Conservation (phyloP, 208 protist genomes). For the Herpetomonas tarakana region DNA sequence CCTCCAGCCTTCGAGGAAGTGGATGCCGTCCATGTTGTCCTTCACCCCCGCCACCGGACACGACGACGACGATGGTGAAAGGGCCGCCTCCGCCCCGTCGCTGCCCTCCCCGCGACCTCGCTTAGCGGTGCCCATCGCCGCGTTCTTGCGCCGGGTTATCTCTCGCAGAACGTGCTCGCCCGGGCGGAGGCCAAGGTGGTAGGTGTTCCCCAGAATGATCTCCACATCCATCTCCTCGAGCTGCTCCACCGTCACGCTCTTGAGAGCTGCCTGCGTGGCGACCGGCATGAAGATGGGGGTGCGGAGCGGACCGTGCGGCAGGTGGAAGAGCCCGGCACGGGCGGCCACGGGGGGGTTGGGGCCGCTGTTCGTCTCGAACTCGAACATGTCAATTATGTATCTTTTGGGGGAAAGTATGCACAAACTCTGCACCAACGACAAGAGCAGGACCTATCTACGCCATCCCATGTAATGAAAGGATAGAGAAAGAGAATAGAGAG, state of each 20-base stretch:
- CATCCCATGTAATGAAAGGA: too few species aligned
- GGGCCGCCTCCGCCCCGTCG: not conserved
- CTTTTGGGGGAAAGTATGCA: not conserved
- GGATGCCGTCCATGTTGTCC: slow-evolving; percentile 95
- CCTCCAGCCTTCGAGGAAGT: slow-evolving; percentile 96
- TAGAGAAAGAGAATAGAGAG: too few species aligned
- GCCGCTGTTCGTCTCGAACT: slow-evolving; percentile 62
- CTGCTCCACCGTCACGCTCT: slow-evolving; percentile 94
- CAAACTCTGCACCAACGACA: not conserved
- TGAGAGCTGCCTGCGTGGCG: slow-evolving; percentile 97
- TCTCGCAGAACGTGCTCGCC: slow-evolving; percentile 85
- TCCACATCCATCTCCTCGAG: slow-evolving; percentile 92
- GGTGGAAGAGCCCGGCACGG: slow-evolving; percentile 78
- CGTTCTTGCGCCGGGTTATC: slow-evolving; percentile 68
- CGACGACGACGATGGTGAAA: too few species aligned
- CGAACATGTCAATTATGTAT: slow-evolving; percentile 37
- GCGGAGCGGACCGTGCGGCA: slow-evolving; percentile 86
- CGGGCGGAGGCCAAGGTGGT: slow-evolving; percentile 96
- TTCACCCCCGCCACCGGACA: slow-evolving; percentile 23
- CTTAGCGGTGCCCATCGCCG: slow-evolving; percentile 5
- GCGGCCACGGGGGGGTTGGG: slow-evolving; percentile 56
- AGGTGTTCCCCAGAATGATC: slow-evolving; percentile 99
- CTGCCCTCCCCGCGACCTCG: not conserved
- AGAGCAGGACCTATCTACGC: too few species aligned
- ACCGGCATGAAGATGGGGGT: slow-evolving; percentile 99